Base-by-base conservation (phyloP, 2,329 filamentous ascomycete species). In the Lasiodiplodia citricola region DNA sequence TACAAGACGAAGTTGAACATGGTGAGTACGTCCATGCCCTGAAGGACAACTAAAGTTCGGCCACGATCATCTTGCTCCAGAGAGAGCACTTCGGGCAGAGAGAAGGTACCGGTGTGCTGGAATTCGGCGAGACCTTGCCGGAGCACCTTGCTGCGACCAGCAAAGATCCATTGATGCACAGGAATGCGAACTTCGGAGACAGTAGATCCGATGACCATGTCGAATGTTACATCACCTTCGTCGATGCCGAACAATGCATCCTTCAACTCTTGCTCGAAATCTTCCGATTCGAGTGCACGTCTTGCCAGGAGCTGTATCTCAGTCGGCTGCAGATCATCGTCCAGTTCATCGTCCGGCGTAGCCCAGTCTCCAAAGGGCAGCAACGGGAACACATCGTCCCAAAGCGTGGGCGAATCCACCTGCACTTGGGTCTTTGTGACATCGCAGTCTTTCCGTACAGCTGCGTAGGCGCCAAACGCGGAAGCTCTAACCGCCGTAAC, bases 401-500 rank as follows among this genome's bases (percentile, higher is more conserved):
- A 93, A 1, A 98, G 81, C 0, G 84, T 87, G 68, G 88, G 88
- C n/a, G 86, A 84, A 41, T 87, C 85, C 38, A 97, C 86, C 11
- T 83, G 81, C 47, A 97, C 89, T 71, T 90, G 87, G 25, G 91
- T 89, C 64, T 88, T 89, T 67, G 94, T 92, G 35, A 97, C 89
- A 75, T 94, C 90, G 71, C 90, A 93, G 74, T 97, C 94, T 75
- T 91, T 91, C 57, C 96, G 89, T 56, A 97, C 87, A 3, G 93
- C 94, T 41, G 93, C 92, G 82, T 95, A 98, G 0, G 95, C 92
- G 4, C 96, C 96, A 79, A 92, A 97, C 0, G 91, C 88, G 41
- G 96, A 98, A 73, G 94, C 95, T 72, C 94, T 87, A 8, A 98
- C 94, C 3, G 90, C 90, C 38, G 91, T 87, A 16, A 96, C 93